phyloP scores from a whole-genome alignment of 176 grass and related monocot genomes.

The Chloris gayana region DNA sequence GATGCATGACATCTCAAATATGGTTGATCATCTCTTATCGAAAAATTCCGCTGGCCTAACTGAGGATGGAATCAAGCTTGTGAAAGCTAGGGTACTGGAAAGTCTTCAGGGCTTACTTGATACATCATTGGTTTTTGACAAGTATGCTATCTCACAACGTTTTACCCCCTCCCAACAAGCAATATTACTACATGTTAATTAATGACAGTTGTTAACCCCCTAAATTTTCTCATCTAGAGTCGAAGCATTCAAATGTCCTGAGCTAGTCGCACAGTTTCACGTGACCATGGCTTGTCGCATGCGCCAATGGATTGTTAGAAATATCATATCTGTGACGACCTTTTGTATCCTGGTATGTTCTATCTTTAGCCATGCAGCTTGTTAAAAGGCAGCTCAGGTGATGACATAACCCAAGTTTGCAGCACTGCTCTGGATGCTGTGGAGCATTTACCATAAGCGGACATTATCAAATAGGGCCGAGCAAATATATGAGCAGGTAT shows the following conservation, averaged over 20 bases:
- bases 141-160: slow-evolving; percentile 40
- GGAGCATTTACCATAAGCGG: slow-evolving; percentile 48
- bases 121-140: slow-evolving; percentile 24
- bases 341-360: slow-evolving; percentile 56
- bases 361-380: background rate
- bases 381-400: slow-evolving; percentile 30
- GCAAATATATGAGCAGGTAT: slow-evolving; percentile 75
- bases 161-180: background rate
- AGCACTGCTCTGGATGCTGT: slow-evolving; percentile 51
- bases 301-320: slow-evolving; percentile 64
- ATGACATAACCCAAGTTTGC: slow-evolving; percentile 52
- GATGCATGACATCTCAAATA: slow-evolving; percentile 55
- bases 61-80: slow-evolving; percentile 45
- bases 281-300: slow-evolving; percentile 57
- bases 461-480: slow-evolving; percentile 58
- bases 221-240: slow-evolving; percentile 45
- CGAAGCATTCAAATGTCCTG: slow-evolving; percentile 74
- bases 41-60: slow-evolving; percentile 43
- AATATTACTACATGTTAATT: background rate
- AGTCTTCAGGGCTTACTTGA: slow-evolving; percentile 52
- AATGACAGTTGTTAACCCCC: background rate
- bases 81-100: slow-evolving; percentile 61
- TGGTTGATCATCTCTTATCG: slow-evolving; percentile 58
- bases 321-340: slow-evolving; percentile 42
- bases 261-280: slow-evolving; percentile 61